phyloP scores from a whole-genome alignment of 2,329 filamentous ascomycete species.

The Phaeosphaeria sp. region DNA sequence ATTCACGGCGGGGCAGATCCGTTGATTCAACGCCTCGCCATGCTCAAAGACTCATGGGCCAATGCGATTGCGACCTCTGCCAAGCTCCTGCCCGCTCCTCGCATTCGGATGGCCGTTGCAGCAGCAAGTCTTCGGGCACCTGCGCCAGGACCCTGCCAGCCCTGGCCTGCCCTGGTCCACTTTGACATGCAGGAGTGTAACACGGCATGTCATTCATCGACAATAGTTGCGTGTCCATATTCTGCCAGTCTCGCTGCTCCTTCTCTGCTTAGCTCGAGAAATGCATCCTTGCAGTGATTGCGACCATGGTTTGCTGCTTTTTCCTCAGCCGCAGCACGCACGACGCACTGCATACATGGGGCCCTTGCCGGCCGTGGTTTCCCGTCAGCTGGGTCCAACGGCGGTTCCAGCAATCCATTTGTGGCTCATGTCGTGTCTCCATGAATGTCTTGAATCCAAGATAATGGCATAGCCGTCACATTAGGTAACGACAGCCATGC shows the following conservation, averaged over 20 bases:
- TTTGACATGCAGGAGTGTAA: conserved; percentile 11
- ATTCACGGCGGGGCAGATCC: conserved; percentile 3
- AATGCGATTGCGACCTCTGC: conserved; percentile 17
- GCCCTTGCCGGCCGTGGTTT: conserved; percentile 34
- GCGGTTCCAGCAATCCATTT: conserved; percentile 42
- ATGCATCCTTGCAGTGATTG: neutral
- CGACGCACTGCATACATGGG: conserved; percentile 19
- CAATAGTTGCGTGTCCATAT: neutral
- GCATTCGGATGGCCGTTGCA: conserved; percentile 21
- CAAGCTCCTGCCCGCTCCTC: conserved; percentile 10
- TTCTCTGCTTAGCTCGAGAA: conserved; percentile 11
- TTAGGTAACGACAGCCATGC: conserved; percentile 6
- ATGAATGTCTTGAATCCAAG: conserved; percentile 25
- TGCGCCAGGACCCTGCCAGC: conserved; percentile 3
- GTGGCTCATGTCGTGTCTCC: conserved; percentile 43
- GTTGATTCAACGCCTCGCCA: conserved; percentile 16
- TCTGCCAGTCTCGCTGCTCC: conserved; percentile 8
- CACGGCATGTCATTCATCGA: conserved; percentile 12
- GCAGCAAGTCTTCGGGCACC: conserved; percentile 7
- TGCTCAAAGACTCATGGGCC: neutral
- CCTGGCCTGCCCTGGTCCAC: neutral
- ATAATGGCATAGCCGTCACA: conserved; percentile 8
- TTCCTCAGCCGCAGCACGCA: conserved; percentile 34
- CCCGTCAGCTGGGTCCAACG: conserved; percentile 45
- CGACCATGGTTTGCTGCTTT: conserved; percentile 14